These are phyloP conservation scores for Russula sp. DNA, from an alignment of 768 basidiomycete genomes.

Conservation along the genomic window DNA sequence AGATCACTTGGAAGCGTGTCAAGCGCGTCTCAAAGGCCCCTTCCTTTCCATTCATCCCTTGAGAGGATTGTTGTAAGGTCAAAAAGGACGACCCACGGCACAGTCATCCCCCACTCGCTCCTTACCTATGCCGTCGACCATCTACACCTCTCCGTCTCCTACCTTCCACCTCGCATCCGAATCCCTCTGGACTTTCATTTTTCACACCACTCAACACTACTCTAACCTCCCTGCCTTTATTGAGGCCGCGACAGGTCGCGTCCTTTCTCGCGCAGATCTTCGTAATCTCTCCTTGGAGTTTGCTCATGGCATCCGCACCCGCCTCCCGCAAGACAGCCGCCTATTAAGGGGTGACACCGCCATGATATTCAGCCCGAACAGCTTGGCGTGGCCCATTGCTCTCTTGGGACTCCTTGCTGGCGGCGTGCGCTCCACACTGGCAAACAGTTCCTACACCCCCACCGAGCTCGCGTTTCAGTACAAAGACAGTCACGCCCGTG, in stretches of 20 bases:
- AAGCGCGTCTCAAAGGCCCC: background rate
- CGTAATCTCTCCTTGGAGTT: constrained; percentile 54
- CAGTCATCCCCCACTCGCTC: background rate
- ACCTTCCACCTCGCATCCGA: constrained; percentile 30
- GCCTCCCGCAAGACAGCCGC: constrained; percentile 31
- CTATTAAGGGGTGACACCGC: constrained; percentile 54
- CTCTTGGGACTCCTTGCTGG: constrained; percentile 54
- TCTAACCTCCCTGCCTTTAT: constrained; percentile 51
- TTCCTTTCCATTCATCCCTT: background rate
- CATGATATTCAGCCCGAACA: constrained; percentile 70
- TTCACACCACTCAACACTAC: constrained; percentile 15
- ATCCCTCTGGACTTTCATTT: constrained; percentile 27
- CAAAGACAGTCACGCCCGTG: constrained; percentile 57
- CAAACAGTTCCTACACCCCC: constrained; percentile 68
- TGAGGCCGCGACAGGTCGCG: constrained; percentile 57
- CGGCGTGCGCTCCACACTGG: constrained; percentile 65
- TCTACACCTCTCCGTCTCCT: constrained; percentile 13
- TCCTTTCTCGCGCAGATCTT: constrained; percentile 54
- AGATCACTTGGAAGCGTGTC: too few relatives aligned
- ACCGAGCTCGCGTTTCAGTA: constrained; percentile 73
- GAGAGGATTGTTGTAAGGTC: background rate
- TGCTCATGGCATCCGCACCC: constrained; percentile 52
- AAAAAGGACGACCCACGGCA: background rate
- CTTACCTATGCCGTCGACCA: constrained; percentile 28
- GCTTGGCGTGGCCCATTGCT: constrained; percentile 52